A percentile compares a stretch with the other conserved stretches of the same genome.
Evolutionary conservation across 148 eudicot species (phyloP).

Genomic region (Euryodendron excelsum): DNA sequence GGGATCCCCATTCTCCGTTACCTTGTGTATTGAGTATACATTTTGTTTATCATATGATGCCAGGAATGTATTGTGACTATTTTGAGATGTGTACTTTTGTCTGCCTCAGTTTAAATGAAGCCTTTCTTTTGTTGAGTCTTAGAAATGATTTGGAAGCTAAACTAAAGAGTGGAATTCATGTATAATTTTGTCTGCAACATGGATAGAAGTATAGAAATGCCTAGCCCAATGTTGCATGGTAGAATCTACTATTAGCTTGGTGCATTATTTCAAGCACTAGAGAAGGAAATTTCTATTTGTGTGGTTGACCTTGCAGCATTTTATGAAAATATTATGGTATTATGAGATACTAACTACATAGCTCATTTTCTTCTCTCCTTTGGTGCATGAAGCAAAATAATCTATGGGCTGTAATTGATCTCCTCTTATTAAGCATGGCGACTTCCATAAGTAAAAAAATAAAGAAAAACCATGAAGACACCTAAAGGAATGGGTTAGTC

Average conservation of each 20-base stretch:
- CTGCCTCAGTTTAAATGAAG: background rate
- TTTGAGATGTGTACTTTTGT: background rate
- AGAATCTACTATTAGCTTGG: background rate
- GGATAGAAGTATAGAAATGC: background rate
- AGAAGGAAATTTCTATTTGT: background rate
- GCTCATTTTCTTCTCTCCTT: background rate
- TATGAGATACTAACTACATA: background rate
- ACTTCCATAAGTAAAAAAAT: background rate
- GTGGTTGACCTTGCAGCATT: background rate
- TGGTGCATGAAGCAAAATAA: background rate
- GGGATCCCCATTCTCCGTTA: constrained; percentile 13
- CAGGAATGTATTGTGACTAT: background rate
- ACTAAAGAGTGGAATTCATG: background rate
- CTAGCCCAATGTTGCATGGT: background rate
- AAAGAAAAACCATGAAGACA: background rate
- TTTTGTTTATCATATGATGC: background rate
- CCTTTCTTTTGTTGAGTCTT: background rate
- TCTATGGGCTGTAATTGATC: background rate
- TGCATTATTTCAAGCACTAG: background rate
- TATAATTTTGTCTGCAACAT: background rate
- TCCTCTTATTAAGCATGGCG: background rate
- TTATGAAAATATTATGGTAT: background rate
- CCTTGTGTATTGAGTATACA: background rate
- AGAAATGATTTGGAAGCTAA: background rate
- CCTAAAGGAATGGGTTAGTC: background rate